Base-by-base conservation (phyloP, 306 rosid species). In the Carpinus fangiana region DNA sequence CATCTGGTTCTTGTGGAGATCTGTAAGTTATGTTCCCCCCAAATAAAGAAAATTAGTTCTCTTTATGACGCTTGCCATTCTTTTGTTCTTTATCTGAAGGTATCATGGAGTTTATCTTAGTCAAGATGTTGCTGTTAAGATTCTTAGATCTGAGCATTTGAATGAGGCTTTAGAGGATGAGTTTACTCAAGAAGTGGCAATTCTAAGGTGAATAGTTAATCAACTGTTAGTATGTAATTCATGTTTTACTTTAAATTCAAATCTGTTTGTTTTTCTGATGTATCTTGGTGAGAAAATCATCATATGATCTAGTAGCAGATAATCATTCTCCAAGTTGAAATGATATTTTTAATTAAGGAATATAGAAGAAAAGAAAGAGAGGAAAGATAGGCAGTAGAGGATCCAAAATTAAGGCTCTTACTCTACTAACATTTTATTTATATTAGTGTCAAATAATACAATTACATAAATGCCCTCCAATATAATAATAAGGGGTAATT, bases 1-100 rank as follows among this genome's bases (percentile, higher is more conserved):
- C 97, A 69, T 90, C 98, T 59, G 99, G 99, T 64, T 96, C 99
- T 75, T 93, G 97, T 87, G 99, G 98, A 84, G 97, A 96, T 85
- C 77, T 96, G 99, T 95, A 88, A 89, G 97, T 87, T 73, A 69
- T 55, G 38, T 78, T 78, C 80, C 20, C 17, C n/a, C 14, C 56
- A 34, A 31, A 6, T 0, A 41, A 41, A 41, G 45, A 41, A 47
- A 36, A 51, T 59, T 79, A 41, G 77, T 48, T 71, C 48, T 72
- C 23, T 41, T 20, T 54, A 31, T 59, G 46, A 54, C 74, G 73
- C 46, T 76, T 66, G 77, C 72, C 55, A 55, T 50, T 73, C 79
- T 76, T 21, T 76, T 31, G 36, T 67, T 82, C 31, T 73, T 74
- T 66, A 48, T 81, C 62, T 62, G 23, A 46, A 96, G 99, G 92